phyloP scores from a whole-genome alignment of 2,329 filamentous ascomycete genomes.

The Ampelomyces quisqualis region DNA sequence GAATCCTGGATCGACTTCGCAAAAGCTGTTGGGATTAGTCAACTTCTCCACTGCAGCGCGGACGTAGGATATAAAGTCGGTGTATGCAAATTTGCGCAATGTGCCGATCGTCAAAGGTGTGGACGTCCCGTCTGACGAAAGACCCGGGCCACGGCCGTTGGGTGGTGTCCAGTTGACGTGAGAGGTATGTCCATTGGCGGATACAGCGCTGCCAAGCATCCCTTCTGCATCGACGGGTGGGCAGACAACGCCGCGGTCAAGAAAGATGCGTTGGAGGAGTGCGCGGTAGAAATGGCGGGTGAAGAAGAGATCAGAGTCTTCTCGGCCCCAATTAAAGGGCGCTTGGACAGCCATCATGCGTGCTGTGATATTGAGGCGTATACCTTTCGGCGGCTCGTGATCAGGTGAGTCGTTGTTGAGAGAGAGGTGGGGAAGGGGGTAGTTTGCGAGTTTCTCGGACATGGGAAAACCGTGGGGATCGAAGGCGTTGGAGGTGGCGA shows the following conservation, averaged over 20 bases:
- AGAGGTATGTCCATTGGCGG: slow-evolving; percentile 36
- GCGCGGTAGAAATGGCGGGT: slow-evolving; percentile 90
- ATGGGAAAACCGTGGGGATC: slow-evolving; percentile 95
- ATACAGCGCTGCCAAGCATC: slow-evolving; percentile 43
- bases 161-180: slow-evolving; percentile 40
- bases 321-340: slow-evolving; percentile 82
- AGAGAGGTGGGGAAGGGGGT: slow-evolving; percentile 37
- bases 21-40: slow-evolving; percentile 35
- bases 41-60: slow-evolving; percentile 79
- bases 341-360: slow-evolving; percentile 98
- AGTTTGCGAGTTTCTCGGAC: slow-evolving; percentile 66
- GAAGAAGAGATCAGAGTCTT: slow-evolving; percentile 85
- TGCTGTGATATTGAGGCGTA: slow-evolving; percentile 91
- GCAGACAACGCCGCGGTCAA: slow-evolving; percentile 76
- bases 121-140: slow-evolving; percentile 56
- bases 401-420: slow-evolving; percentile 12
- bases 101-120: slow-evolving; percentile 85
- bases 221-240: slow-evolving; percentile 48
- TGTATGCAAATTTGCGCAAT: slow-evolving; percentile 76
- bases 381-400: slow-evolving; percentile 49
- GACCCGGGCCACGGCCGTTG: slow-evolving; percentile 52
- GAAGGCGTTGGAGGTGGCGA: slow-evolving; percentile 66
- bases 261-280: slow-evolving; percentile 85
- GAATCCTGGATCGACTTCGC: slow-evolving; percentile 45
- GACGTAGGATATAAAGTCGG: slow-evolving; percentile 73